phyloP scores from a whole-genome alignment of 176 grass and related monocot genomes.

The Luzula sylvatica region DNA sequence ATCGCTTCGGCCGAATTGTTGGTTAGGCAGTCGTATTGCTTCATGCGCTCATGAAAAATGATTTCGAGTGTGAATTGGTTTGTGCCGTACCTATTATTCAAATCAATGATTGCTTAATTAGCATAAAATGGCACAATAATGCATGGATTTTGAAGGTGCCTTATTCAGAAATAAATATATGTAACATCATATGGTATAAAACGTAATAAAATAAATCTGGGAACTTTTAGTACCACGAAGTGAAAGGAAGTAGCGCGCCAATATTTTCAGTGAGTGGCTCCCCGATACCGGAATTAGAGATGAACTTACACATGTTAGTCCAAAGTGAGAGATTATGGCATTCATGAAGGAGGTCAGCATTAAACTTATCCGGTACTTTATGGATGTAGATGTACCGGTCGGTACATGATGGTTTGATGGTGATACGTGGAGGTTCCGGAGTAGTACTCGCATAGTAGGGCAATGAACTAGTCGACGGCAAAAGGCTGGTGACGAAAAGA shows the following conservation, averaged over 20 bases:
- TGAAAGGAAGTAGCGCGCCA: slow-evolving; percentile 31
- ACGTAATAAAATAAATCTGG: too few relatives aligned
- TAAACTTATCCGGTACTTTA: slow-evolving; percentile 39
- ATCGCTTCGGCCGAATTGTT: slow-evolving; percentile 26
- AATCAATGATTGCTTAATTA: too few relatives aligned
- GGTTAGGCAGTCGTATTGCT: slow-evolving; percentile 50
- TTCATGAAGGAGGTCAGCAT: slow-evolving; percentile 29
- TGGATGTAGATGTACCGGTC: slow-evolving; percentile 51
- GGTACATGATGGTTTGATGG: slow-evolving; percentile 19
- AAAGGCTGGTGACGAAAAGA: neutral
- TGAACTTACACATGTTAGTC: slow-evolving; percentile 44
- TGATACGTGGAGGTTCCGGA: too few relatives aligned
- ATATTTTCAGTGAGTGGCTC: slow-evolving; percentile 18
- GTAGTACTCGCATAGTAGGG: too few relatives aligned
- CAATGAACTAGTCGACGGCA: neutral
- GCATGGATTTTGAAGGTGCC: too few relatives aligned
- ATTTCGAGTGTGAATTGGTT: slow-evolving; percentile 63
- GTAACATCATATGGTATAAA: too few relatives aligned
- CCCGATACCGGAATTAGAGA: slow-evolving; percentile 39
- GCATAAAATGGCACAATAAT: too few relatives aligned
- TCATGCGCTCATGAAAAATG: slow-evolving; percentile 65
- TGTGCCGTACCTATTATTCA: slow-evolving; percentile 32
- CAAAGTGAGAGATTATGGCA: slow-evolving; percentile 35
- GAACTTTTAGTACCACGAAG: slow-evolving; percentile 41
- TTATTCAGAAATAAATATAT: too few relatives aligned